Conservation (phyloP, 176 grass and related monocot species). For the Carex kokanica region DNA sequence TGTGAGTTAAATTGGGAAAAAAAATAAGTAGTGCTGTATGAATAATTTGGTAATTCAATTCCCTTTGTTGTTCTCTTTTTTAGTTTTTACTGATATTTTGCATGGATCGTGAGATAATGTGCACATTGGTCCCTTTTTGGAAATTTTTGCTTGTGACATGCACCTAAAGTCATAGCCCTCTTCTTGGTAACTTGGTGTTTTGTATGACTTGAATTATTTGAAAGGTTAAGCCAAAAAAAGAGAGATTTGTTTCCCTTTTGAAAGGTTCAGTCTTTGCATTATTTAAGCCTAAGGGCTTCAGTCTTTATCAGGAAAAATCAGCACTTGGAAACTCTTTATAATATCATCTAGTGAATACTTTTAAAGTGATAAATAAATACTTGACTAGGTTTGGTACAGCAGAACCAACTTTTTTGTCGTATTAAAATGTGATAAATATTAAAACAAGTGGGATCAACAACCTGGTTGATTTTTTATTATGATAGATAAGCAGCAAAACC, state of each 20-base stretch:
- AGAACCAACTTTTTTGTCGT: neutral
- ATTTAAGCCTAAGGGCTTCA: neutral
- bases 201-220: neutral
- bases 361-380: neutral
- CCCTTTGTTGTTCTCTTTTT: neutral
- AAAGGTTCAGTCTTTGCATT: neutral
- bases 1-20: neutral
- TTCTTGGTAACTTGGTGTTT: neutral
- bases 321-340: neutral
- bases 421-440: neutral
- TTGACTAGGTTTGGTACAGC: neutral
- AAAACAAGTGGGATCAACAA: neutral
- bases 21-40: neutral
- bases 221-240: neutral
- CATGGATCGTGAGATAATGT: neutral
- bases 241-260: neutral
- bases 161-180: too few species aligned
- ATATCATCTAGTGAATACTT: neutral
- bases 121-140: neutral
- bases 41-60: neutral
- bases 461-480: neutral
- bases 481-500: neutral
- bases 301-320: neutral
- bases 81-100: neutral
- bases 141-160: constrained; percentile 8